Evolutionary conservation across 495 filamentous ascomycete genomes (phyloP), one percentile per base, ranked within the genome.

Genomic region (Neohortaea acidophila): DNA sequence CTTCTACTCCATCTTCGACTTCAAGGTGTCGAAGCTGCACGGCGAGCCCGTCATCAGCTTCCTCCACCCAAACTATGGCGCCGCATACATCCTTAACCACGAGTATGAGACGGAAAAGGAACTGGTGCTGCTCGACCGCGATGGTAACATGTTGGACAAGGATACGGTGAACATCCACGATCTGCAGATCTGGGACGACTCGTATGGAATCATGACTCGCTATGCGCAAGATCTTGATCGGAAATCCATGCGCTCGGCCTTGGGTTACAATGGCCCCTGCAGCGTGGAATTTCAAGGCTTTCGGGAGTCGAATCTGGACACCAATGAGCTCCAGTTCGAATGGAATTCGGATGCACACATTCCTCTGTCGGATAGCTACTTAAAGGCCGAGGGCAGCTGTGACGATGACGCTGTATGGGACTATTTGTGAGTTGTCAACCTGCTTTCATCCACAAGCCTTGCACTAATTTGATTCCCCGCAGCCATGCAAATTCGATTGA

Each of bases 401-500:
- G 32, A 37, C 17, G 6, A 7, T 19, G 32, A 20, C 14, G 32
- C 4, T 8, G 15, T 5, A 34, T 34, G 32, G 32, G 32, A 34
- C 32, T 34, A 20, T 21, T 13, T 34, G 8, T n/a, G n/a, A n/a
- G n/a, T n/a, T n/a, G n/a, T n/a, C n/a, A n/a, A n/a, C n/a, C n/a
- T n/a, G n/a, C n/a, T n/a, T n/a, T n/a, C n/a, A n/a, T n/a, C n/a
- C n/a, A n/a, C n/a, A n/a, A n/a, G n/a, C n/a, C n/a, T n/a, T n/a
- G n/a, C n/a, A n/a, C n/a, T n/a, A n/a, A n/a, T n/a, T n/a, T n/a
- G 35, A 37, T 31, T n/a, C 9, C 19, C 25, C n/a, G 13, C 21
- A 42, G 39, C 6, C 49, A 52, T 27, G 30, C 49, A 14, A 52
- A 52, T 17, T 28, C 49, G 8, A 29, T 49, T 13, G 46, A 49